Evolutionary conservation across 2,329 filamentous ascomycete species (phyloP), one percentile per base, ranked within the genome.

Genomic region (Trichophyton rubrum): DNA sequence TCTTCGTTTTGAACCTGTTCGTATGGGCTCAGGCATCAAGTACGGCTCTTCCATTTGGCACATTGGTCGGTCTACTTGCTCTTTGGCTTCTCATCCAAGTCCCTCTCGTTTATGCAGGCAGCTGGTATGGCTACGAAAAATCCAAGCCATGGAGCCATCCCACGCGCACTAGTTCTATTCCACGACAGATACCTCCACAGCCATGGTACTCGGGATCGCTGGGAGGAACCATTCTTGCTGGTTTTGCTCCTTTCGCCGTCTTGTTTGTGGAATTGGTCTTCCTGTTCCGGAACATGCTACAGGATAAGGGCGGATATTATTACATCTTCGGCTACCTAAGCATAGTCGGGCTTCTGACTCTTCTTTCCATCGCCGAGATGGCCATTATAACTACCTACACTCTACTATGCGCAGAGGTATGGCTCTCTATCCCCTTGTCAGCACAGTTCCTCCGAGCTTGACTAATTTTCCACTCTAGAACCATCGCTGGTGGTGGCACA

Each of bases 401-500:
- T 56, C 87, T 89, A 74, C 82, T 95, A 17, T 92, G 89, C 74
- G 80, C 84, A 1, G 90, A 95, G 77, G 81, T 82, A 73, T 66
- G 74, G 66, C n/a, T 27, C 9, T 20, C 41, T 24, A 30, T 20
- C 15, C 35, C 27, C 38, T 30, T 17, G 0, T 20, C 40, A 2
- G 17, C 17, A 33, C 6, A 17, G 43, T 20, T 56, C 27, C 7
- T 61, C 51, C 47, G 22, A 49, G 0, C 33, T 61, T 47, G 33
- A 17, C 30, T 63, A 43, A 30, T 49, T 24, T 33, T 17, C 24
- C n/a, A 15, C 11, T 15, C 38, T 66, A 83, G 80, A 90, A 95
- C 72, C 87, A 93, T 74, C 82, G 89, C 71, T 95, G 90, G 90
- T 93, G 88, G 88, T 95, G 89, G 89, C 87, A 89, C 71, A 89